Base-by-base conservation (phyloP, 129 eudicot species). In the Artemisia annua region DNA sequence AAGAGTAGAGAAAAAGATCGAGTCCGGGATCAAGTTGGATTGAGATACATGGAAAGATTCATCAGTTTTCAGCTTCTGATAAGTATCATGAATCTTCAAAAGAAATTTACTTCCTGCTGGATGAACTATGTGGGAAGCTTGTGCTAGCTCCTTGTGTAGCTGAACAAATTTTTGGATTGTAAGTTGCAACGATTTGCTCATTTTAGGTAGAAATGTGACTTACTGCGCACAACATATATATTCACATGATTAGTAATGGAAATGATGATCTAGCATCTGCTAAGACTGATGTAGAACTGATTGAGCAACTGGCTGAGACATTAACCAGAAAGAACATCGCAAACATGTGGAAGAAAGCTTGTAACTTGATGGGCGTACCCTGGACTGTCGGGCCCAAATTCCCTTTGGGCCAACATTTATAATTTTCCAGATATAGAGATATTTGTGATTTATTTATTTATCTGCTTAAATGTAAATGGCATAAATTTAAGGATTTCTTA, bases 21-120 rank as follows among this genome's bases (percentile, higher is more conserved):
- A n/a, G n/a, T n/a, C 96, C 96, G 0, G 96, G 98, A 14, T 87
- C 95, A 20, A 92, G 98, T 77, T 89, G 98, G 96, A 92, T 89
- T 60, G 96, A 92, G 75, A 71, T 89, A 75, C 72, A 80, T 9
- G 87, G 75, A 68, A 82, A 76, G 75, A 70, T 85, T 78, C 87
- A 89, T 78, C 96, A 80, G 68, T 89, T 92, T 83, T 83, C 94
- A 22, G 96, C 95, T 72, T 78, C 88, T 66, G 96, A 92, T 78
- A 82, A 75, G 54, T 82, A 75, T 78, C n/a, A n/a, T n/a, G n/a
- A n/a, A n/a, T n/a, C n/a, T n/a, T n/a, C n/a, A n/a, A n/a, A n/a
- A n/a, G n/a, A 92, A 71, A 85, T 92, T 32, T 75, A 82, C 35
- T 54, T 54, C 48, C 30, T 85, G 66, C 84, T 87, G 62, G 83